Evolutionary conservation across 768 basidiomycete species (phyloP).

Genomic region (Amanita fuliginea): DNA sequence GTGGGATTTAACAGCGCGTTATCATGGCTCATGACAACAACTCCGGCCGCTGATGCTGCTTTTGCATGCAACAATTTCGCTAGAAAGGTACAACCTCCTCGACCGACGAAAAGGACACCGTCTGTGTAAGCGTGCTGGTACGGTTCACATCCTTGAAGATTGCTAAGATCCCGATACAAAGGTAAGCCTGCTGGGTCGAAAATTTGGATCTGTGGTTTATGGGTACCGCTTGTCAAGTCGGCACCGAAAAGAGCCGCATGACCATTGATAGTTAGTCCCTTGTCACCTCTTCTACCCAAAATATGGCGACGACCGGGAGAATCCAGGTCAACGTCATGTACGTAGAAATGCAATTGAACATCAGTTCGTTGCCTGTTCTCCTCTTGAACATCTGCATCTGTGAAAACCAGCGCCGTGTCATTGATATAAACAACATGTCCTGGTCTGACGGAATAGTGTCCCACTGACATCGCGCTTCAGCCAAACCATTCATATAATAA

Average conservation of each 20-base stretch:
- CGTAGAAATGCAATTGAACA: constrained; percentile 48
- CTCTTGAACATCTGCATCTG: constrained; percentile 16
- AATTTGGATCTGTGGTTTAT: constrained; percentile 12
- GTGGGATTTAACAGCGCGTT: constrained; percentile 57
- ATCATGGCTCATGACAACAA: constrained; percentile 63
- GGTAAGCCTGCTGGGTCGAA: constrained; percentile 41
- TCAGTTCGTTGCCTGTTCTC: constrained; percentile 25
- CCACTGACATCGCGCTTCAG: constrained; percentile 38
- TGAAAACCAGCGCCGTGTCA: constrained; percentile 39
- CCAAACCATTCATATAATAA: neutral
- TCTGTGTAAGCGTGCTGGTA: constrained; percentile 38
- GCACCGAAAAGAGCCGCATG: constrained; percentile 66
- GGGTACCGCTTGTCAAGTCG: constrained; percentile 29
- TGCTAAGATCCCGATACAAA: constrained; percentile 39
- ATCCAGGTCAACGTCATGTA: constrained; percentile 38
- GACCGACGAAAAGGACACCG: constrained; percentile 48
- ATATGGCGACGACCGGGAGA: constrained; percentile 20
- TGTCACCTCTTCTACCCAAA: constrained; percentile 21
- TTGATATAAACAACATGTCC: constrained; percentile 80
- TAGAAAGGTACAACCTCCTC: constrained; percentile 84
- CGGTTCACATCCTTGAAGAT: constrained; percentile 48
- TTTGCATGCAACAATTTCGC: constrained; percentile 69
- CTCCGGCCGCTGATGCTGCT: constrained; percentile 62
- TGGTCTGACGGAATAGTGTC: constrained; percentile 66
- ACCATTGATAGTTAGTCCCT: constrained; percentile 43